These are phyloP conservation scores for Hypoxylon rubiginosum DNA, from an alignment of 2,329 filamentous ascomycete species.

Conservation along the genomic window DNA sequence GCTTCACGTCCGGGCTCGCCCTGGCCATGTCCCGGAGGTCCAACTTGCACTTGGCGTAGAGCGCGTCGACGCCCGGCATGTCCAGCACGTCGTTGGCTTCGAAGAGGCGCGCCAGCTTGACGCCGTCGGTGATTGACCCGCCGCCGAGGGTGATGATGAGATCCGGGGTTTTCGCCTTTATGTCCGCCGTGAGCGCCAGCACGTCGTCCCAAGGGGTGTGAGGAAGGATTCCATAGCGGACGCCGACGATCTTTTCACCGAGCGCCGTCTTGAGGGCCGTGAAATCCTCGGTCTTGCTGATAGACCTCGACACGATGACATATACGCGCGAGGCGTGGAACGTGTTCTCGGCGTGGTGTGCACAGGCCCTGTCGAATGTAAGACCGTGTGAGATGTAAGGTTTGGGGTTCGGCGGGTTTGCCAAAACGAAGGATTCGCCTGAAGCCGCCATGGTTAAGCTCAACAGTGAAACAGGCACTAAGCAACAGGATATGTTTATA, in stretches of 20 bases:
- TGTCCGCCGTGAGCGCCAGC: slow-evolving; percentile 47
- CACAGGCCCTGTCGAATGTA: slow-evolving; percentile 47
- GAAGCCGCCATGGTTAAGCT: slow-evolving; percentile 35
- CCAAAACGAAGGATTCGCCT: slow-evolving; percentile 31
- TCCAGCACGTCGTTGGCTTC: slow-evolving; percentile 36
- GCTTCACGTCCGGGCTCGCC: slow-evolving; percentile 21
- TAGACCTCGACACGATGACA: slow-evolving; percentile 51
- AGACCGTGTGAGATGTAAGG: slow-evolving; percentile 47
- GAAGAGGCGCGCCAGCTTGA: slow-evolving; percentile 48
- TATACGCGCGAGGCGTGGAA: slow-evolving; percentile 48
- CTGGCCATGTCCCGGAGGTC: slow-evolving; percentile 20
- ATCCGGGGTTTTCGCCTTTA: slow-evolving; percentile 44
- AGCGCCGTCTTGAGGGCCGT: slow-evolving; percentile 43
- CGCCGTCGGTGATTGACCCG: slow-evolving; percentile 52
- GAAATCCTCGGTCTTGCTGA: slow-evolving; percentile 50
- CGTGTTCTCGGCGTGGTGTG: slow-evolving; percentile 47
- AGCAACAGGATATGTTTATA: background rate
- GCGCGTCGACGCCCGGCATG: slow-evolving; percentile 23
- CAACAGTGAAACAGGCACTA: slow-evolving; percentile 10
- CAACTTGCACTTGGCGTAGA: slow-evolving; percentile 28
- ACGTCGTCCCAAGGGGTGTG: slow-evolving; percentile 52
- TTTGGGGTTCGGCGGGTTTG: slow-evolving; percentile 25
- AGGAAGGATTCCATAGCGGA: slow-evolving; percentile 50
- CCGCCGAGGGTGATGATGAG: slow-evolving; percentile 52
- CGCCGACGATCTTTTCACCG: slow-evolving; percentile 46